These are phyloP conservation scores for Eucalyptus pauciflora DNA, from an alignment of 345 rosid genomes.

Conservation along the genomic window DNA sequence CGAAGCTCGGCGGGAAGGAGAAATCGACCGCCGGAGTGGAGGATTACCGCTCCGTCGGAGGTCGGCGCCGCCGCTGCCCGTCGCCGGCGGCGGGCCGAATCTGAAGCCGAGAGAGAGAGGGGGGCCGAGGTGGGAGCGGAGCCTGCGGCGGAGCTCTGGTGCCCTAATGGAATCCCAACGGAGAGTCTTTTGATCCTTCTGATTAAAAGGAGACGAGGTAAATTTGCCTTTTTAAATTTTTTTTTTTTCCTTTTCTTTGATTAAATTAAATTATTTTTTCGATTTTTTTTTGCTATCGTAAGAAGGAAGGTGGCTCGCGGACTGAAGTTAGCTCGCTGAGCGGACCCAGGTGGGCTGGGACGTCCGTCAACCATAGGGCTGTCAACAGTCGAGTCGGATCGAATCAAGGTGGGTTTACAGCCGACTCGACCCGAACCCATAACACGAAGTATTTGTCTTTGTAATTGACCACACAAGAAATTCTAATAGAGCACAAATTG, in stretches of 20 bases:
- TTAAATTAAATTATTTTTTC: background rate
- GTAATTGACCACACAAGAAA: accelerated
- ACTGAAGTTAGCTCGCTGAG: background rate
- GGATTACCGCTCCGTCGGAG: background rate
- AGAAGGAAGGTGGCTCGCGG: background rate
- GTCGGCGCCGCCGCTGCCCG: background rate
- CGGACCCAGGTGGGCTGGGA: background rate
- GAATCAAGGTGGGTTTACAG: accelerated
- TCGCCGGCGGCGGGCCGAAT: background rate
- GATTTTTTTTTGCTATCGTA: background rate
- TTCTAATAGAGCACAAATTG: accelerated
- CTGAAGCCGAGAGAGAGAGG: background rate
- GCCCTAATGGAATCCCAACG: background rate
- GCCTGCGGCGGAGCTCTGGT: background rate
- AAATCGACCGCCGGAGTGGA: background rate
- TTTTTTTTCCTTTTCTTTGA: background rate
- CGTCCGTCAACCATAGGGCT: background rate
- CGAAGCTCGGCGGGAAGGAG: background rate
- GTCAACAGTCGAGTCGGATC: accelerated
- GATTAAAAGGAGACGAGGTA: background rate
- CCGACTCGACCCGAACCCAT: accelerated
- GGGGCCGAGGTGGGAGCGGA: background rate
- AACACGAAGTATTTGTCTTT: accelerated
- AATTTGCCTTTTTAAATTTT: background rate
- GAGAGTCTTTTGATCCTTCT: background rate